These are phyloP conservation scores for Fonsecaea pedrosoi DNA, from an alignment of 2,329 filamentous ascomycete genomes.

Conservation along the genomic window DNA sequence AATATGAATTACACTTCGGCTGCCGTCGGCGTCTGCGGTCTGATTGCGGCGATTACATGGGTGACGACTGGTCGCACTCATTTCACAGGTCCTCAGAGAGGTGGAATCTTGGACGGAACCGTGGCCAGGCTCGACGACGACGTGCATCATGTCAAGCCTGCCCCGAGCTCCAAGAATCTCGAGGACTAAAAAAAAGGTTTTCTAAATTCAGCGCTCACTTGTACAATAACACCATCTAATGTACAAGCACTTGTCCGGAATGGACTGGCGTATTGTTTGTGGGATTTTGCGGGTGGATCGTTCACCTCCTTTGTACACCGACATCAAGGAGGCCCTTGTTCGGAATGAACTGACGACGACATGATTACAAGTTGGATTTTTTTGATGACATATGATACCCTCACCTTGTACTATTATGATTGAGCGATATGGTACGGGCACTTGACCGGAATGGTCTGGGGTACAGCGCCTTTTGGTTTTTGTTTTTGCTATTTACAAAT, in stretches of 20 bases:
- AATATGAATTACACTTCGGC: conserved; percentile 63
- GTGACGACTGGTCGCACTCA: conserved; percentile 17
- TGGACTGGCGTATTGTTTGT: conserved; percentile 24
- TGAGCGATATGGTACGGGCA: conserved; percentile 24
- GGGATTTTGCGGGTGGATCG: conserved; percentile 13
- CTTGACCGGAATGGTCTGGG: conserved; percentile 27
- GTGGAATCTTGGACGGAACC: conserved; percentile 20
- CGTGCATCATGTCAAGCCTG: conserved; percentile 16
- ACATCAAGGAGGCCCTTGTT: conserved; percentile 23
- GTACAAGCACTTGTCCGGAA: conserved; percentile 29
- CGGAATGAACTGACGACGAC: conserved; percentile 25
- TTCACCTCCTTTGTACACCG: conserved; percentile 21
- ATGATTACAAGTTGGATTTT: conserved; percentile 16
- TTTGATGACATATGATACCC: conserved; percentile 25
- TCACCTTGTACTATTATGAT: conserved; percentile 26
- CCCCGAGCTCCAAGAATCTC: conserved; percentile 5
- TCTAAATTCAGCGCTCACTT: conserved; percentile 17
- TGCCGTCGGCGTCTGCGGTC: conserved; percentile 61
- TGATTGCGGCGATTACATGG: conserved; percentile 48
- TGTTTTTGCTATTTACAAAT: conserved; percentile 11
- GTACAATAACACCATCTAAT: conserved; percentile 8
- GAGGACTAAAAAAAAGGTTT: background rate
- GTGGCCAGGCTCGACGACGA: conserved; percentile 14
- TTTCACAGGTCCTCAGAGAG: conserved; percentile 23
- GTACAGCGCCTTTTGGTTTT: background rate